Conservation (phyloP, 352 stramenopile genomes). For the Phytophthora brassicae region DNA sequence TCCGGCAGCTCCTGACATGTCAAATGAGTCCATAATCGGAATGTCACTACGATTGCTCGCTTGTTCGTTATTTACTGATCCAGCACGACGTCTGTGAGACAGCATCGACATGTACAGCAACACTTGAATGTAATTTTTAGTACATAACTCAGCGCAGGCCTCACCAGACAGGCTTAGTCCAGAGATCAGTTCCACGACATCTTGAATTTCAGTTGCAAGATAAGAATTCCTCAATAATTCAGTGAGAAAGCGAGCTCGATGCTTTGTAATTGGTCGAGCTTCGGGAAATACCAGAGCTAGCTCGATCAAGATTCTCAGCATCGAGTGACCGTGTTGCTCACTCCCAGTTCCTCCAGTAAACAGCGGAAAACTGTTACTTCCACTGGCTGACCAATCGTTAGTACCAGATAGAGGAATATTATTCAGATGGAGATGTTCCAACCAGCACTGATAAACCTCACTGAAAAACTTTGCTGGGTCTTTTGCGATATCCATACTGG, state of each 20-base stretch:
- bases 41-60: conserved; percentile 49
- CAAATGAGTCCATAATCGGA: conserved; percentile 68
- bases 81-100: conserved; percentile 40
- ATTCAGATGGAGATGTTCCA: conserved; percentile 67
- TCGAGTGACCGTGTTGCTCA: conserved; percentile 53
- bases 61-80: conserved; percentile 9
- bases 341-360: conserved; percentile 26
- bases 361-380: conserved; percentile 29
- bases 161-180: conserved; percentile 47
- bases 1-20: conserved; percentile 39
- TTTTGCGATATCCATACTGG: conserved; percentile 68
- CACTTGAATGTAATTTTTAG: conserved; percentile 53
- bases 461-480: conserved; percentile 68
- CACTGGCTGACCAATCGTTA: conserved; percentile 38
- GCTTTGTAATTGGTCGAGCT: conserved; percentile 43
- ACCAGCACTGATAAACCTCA: conserved; percentile 81
- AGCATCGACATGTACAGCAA: conserved; percentile 69
- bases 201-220: conserved; percentile 50
- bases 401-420: conserved; percentile 37
- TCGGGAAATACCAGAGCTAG: conserved; percentile 60
- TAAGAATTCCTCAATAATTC: conserved; percentile 58
- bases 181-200: conserved; percentile 68
- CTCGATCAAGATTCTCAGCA: conserved; percentile 76
- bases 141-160: conserved; percentile 49
- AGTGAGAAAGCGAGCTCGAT: conserved; percentile 53